phyloP scores from a whole-genome alignment of 495 filamentous ascomycete genomes.

The Talaromyces thailandensis region DNA sequence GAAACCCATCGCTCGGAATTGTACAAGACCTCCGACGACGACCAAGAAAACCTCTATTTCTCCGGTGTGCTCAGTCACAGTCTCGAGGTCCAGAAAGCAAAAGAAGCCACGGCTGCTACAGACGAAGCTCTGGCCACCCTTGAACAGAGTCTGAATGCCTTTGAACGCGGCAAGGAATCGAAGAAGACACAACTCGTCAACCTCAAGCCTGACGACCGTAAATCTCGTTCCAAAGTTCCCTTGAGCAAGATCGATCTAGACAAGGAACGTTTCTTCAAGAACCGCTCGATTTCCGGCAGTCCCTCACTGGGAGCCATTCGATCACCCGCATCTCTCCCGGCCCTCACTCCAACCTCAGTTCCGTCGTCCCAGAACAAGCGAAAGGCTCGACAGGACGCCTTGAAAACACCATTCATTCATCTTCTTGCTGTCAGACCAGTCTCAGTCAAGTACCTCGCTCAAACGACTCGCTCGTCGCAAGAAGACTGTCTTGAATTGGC shows the following conservation, averaged over 20 bases:
- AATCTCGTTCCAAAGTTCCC: conserved; percentile 19
- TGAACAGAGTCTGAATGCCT: conserved; percentile 40
- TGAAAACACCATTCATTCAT: conserved; percentile 58
- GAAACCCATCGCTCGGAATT: conserved; percentile 44
- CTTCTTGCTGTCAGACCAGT: conserved; percentile 57
- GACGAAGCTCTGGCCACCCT: conserved; percentile 47
- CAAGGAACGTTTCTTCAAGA: conserved; percentile 36
- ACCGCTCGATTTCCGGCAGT: conserved; percentile 55
- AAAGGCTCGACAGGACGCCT: conserved; percentile 41
- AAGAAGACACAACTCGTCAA: conserved; percentile 40
- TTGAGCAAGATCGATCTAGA: conserved; percentile 31
- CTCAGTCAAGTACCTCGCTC: conserved; percentile 46
- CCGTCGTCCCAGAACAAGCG: conserved; percentile 45
- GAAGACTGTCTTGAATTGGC: conserved; percentile 50
- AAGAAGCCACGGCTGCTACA: conserved; percentile 41
- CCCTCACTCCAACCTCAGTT: conserved; percentile 34
- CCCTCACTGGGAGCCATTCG: conserved; percentile 48
- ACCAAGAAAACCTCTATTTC: conserved; percentile 40
- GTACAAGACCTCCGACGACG: conserved; percentile 29
- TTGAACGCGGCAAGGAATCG: conserved; percentile 43
- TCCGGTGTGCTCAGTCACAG: conserved; percentile 47
- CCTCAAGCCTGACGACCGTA: conserved; percentile 22
- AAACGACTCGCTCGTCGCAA: conserved; percentile 42
- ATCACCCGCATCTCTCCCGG: conserved; percentile 26
- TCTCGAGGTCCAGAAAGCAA: conserved; percentile 46